Conservation (phyloP, 257 asterid species). For the Apocynum venetum region DNA sequence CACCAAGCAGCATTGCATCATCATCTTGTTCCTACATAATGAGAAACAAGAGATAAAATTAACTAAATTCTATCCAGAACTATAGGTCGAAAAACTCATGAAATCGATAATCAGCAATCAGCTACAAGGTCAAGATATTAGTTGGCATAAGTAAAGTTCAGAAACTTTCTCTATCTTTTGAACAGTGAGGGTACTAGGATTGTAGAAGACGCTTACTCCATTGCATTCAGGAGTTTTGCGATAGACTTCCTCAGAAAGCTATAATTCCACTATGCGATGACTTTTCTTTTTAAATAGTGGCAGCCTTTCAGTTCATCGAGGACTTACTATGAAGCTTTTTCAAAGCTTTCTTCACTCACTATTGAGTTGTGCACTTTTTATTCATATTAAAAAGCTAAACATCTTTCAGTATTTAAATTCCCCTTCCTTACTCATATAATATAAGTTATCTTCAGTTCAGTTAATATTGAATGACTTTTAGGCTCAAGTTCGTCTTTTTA, state of each 20-base stretch:
- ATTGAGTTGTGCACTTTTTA: neutral
- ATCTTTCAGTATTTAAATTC: neutral
- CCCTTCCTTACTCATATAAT: neutral
- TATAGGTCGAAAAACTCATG: neutral
- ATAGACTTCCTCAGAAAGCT: neutral
- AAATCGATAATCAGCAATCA: neutral
- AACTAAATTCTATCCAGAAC: neutral
- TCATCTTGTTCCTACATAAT: slow-evolving; percentile 76
- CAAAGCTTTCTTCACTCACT: neutral
- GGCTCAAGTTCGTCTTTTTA: neutral
- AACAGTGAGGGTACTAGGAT: neutral
- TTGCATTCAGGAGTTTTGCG: neutral
- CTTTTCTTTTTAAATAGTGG: neutral
- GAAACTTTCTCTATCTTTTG: neutral
- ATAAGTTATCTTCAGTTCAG: neutral
- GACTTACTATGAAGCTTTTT: neutral
- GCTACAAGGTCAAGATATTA: neutral
- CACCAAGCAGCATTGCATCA: slow-evolving; percentile 86
- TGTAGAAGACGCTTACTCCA: neutral
- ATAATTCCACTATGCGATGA: neutral
- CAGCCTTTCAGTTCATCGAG: neutral
- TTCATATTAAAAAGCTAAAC: neutral
- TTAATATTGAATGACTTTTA: neutral
- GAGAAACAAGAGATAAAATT: neutral
- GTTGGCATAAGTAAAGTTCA: neutral